Base-by-base conservation (phyloP, 805 yeast species). In the Candida chauliodis region DNA sequence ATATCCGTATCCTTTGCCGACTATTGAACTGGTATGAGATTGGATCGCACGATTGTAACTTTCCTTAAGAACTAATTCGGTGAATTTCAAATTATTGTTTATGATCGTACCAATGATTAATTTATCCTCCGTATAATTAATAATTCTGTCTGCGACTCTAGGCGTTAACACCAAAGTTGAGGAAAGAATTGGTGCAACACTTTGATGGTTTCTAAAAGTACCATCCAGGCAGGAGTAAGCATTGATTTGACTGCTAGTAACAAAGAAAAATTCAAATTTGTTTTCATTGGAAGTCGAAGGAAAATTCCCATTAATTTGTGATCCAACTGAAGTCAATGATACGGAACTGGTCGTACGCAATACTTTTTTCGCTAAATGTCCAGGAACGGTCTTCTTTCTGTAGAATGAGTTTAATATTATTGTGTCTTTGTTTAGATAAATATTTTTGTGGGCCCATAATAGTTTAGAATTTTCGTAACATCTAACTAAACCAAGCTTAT, bases 101-200 rank as follows among this genome's bases (percentile, higher is more conserved):
- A 78, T 61, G 1, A 73, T 79, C 0, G 85, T 77, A 1, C 81
- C 80, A 3, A 84, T 78, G 4, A 81, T 60, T 10, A 84, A 48
- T 25, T 73, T 73, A 9, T 25, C 22, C 34, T 67, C 67, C 9
- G 59, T 60, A 3, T 75, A 61, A 33, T 73, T 67, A 1, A 86
- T 78, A 21, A 86, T 60, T 44, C 90, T 66, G 53, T 85, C 93
- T 50, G 78, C 81, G 18, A 85, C 81, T 53, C 93, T 69, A 4
- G 95, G 87, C 0, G 95, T 81, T 2, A 72, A 54, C 8, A 87
- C 55, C 43, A 75, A 74, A 36, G 72, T 73, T 39, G 81, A 80
- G 2, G 78, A 65, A 1, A 63, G n/a, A 83, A 51, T 15, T 52
- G 42, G 5, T 44, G 46, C 8, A 59, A 30, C 5, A 63, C 47